A percentile compares a stretch with the other conserved stretches of the same genome.
Conservation (phyloP, 371 early-diverging fungal genomes). For the Funneliformis caledonium region DNA sequence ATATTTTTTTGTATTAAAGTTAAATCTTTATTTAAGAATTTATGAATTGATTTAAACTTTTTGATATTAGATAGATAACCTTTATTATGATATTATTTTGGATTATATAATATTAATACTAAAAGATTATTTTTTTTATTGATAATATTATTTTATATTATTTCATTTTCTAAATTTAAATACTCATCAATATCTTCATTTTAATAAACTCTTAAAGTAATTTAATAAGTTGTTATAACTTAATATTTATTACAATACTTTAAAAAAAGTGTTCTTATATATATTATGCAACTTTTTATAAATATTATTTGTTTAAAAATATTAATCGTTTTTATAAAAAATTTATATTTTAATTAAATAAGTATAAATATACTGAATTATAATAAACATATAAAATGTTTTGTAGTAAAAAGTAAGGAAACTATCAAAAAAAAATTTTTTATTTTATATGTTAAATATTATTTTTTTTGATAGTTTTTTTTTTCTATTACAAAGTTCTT, state of each 20-base stretch:
- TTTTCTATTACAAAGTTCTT: too few species aligned
- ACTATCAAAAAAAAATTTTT: too few species aligned
- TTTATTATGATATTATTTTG: background rate
- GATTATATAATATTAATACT: background rate
- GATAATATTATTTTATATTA: background rate
- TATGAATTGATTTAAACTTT: background rate
- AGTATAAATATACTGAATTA: background rate
- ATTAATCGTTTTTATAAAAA: background rate
- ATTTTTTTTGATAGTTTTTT: too few species aligned
- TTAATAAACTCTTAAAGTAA: conserved; percentile 2
- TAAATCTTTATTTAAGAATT: background rate
- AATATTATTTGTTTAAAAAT: background rate
- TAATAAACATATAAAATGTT: background rate
- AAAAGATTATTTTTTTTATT: background rate
- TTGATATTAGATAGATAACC: background rate
- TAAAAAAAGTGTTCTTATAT: background rate
- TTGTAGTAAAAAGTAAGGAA: too few species aligned
- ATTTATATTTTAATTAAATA: background rate
- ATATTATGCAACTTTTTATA: background rate
- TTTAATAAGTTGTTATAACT: background rate
- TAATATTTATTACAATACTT: background rate
- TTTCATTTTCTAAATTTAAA: background rate
- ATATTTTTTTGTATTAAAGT: background rate
- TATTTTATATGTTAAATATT: too few species aligned
- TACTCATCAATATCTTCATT: background rate